Percentiles rank a stretch among this genome's conserved stretches.
Conservation (phyloP, 2,329 filamentous ascomycete species). For the Phyllosticta citrichinensis region DNA sequence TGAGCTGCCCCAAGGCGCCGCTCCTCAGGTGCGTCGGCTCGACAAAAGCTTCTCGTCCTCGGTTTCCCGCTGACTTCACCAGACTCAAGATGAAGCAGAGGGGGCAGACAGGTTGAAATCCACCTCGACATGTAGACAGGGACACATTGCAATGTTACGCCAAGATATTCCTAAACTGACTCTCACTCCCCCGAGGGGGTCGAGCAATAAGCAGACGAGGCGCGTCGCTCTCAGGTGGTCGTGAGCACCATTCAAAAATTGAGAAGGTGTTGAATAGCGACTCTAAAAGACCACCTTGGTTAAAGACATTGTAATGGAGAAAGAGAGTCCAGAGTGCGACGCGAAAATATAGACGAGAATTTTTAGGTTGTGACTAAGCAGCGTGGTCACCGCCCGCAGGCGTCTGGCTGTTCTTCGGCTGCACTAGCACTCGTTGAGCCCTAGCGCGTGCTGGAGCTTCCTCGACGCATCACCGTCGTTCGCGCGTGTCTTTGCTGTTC, state of each 20-base stretch:
- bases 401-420: background rate
- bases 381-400: background rate
- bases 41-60: background rate
- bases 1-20: conserved; percentile 76
- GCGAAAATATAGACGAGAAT: background rate
- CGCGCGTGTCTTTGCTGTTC: conserved; percentile 9
- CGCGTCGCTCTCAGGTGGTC: conserved; percentile 77
- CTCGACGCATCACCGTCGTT: background rate
- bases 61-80: conserved; percentile 12
- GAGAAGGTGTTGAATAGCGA: conserved; percentile 91
- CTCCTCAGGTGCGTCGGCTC: conserved; percentile 47
- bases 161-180: conserved; percentile 28
- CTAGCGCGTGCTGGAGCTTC: background rate
- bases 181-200: conserved; percentile 40
- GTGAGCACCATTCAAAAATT: conserved; percentile 99
- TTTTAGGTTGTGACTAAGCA: background rate
- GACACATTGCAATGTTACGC: conserved; percentile 27
- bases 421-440: background rate
- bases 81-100: conserved; percentile 75
- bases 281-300: conserved; percentile 84
- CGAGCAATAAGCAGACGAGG: conserved; percentile 45
- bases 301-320: conserved; percentile 58
- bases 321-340: conserved; percentile 27
- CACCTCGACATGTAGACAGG: background rate
- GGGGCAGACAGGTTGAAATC: conserved; percentile 29